Evolutionary conservation across 768 basidiomycete species (phyloP).

Genomic region (Fistulinella prunicolor): DNA sequence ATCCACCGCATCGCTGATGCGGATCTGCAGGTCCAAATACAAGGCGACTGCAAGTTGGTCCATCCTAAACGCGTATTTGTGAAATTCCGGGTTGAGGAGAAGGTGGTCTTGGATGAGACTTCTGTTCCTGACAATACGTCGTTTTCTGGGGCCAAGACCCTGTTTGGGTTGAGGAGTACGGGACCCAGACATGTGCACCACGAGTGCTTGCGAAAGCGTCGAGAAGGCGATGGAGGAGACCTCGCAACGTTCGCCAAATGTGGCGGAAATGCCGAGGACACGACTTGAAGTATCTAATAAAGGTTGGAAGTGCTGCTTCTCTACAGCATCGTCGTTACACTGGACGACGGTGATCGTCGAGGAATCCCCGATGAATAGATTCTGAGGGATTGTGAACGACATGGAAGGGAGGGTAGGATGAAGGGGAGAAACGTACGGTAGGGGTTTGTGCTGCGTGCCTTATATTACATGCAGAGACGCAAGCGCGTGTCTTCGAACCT

Average conservation of each 20-base stretch:
- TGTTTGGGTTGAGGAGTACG: conserved; percentile 4
- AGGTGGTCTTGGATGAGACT: conserved; percentile 32
- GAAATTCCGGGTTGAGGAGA: conserved; percentile 25
- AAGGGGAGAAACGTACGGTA: conserved; percentile 4
- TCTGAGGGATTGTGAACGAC: conserved; percentile 30
- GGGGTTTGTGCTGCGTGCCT: too few species aligned
- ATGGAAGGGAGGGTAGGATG: conserved; percentile 1
- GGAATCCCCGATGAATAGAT: conserved; percentile 30
- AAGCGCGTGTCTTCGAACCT: too few species aligned
- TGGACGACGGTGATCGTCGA: conserved; percentile 28
- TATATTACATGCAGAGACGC: too few species aligned
- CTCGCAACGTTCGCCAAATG: conserved; percentile 34
- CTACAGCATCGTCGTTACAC: conserved; percentile 28
- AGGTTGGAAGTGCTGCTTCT: conserved; percentile 17
- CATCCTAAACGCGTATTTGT: conserved; percentile 45
- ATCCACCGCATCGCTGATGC: conserved; percentile 38
- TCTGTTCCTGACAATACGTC: conserved; percentile 8
- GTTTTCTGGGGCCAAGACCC: conserved; percentile 2
- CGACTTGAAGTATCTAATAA: conserved; percentile 29
- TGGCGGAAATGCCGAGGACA: conserved; percentile 42
- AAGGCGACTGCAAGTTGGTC: conserved; percentile 43
- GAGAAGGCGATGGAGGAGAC: conserved; percentile 42
- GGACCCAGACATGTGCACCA: conserved; percentile 30
- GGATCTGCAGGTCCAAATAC: conserved; percentile 36
- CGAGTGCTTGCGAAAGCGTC: conserved; percentile 33